These are phyloP conservation scores for Boletellus deceptivus DNA, from an alignment of 1,284 basidiomycete species.

Conservation along the genomic window DNA sequence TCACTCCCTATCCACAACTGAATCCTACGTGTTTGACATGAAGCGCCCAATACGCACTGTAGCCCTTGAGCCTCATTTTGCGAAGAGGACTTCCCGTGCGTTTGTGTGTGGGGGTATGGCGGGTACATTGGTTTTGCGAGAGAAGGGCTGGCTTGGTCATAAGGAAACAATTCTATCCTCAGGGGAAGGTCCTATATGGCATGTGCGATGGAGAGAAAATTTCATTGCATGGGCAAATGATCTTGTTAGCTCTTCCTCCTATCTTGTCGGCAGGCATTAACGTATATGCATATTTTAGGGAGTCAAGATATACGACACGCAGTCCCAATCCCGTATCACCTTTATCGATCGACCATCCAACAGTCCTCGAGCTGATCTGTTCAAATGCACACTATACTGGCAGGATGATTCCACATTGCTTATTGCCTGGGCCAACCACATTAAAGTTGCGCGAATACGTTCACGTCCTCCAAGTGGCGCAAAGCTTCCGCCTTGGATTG, in stretches of 20 bases:
- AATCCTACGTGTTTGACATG: slow-evolving; percentile 88
- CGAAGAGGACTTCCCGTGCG: slow-evolving; percentile 76
- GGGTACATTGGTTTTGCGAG: slow-evolving; percentile 81
- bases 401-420: slow-evolving; percentile 88
- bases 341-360: slow-evolving; percentile 82
- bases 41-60: slow-evolving; percentile 91
- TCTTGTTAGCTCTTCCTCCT: slow-evolving; percentile 47
- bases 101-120: slow-evolving; percentile 95
- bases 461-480: slow-evolving; percentile 47
- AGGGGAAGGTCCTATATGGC: slow-evolving; percentile 96
- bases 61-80: slow-evolving; percentile 89
- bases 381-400: slow-evolving; percentile 91
- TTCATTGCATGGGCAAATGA: slow-evolving; percentile 98
- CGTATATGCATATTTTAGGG: slow-evolving; percentile 50
- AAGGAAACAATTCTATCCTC: slow-evolving; percentile 85
- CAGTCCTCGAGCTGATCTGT: slow-evolving; percentile 88
- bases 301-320: slow-evolving; percentile 90
- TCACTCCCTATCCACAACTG: slow-evolving; percentile 78
- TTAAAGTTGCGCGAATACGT: slow-evolving; percentile 87
- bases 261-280: background rate
- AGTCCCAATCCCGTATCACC: slow-evolving; percentile 78
- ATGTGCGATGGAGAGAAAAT: slow-evolving; percentile 80
- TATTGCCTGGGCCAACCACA: slow-evolving; percentile 92
- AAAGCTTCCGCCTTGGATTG: slow-evolving; percentile 52
- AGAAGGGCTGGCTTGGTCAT: slow-evolving; percentile 97